Conservation (phyloP, 2,329 filamentous ascomycete species). For the Penicillium frequentans region DNA sequence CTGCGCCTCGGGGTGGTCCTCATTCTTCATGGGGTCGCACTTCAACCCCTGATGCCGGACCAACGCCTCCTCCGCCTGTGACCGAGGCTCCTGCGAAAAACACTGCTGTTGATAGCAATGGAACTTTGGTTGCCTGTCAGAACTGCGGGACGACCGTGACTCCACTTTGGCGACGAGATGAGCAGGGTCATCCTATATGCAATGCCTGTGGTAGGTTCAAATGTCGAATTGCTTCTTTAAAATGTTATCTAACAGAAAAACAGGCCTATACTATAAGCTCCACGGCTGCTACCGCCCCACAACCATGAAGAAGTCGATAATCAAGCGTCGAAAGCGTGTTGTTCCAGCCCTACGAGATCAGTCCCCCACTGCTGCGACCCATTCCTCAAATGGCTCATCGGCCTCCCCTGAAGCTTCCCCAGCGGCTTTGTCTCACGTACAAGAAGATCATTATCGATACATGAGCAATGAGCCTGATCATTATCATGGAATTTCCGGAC, state of each 20-base stretch:
- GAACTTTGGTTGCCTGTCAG: slow-evolving; percentile 83
- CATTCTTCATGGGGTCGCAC: slow-evolving; percentile 35
- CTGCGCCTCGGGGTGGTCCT: slow-evolving; percentile 55
- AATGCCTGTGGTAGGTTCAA: slow-evolving; percentile 87
- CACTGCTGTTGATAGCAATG: slow-evolving; percentile 26
- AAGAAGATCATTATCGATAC: slow-evolving; percentile 36
- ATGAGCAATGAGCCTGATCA: slow-evolving; percentile 37
- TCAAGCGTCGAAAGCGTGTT: slow-evolving; percentile 92
- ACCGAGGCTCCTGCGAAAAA: slow-evolving; percentile 26
- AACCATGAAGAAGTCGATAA: slow-evolving; percentile 98
- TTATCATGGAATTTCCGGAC: neutral
- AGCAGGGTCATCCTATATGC: slow-evolving; percentile 93
- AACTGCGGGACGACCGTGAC: slow-evolving; percentile 97
- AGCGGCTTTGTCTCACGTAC: slow-evolving; percentile 28
- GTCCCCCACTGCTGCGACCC: slow-evolving; percentile 41
- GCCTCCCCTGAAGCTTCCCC: slow-evolving; percentile 43
- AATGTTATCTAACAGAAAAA: slow-evolving; percentile 4
- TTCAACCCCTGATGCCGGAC: slow-evolving; percentile 28
- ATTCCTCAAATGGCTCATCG: slow-evolving; percentile 45
- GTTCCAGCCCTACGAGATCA: slow-evolving; percentile 69
- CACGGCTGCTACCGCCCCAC: slow-evolving; percentile 91
- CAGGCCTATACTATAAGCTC: slow-evolving; percentile 93
- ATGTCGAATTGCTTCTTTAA: neutral
- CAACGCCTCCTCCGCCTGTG: slow-evolving; percentile 18
- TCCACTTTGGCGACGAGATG: slow-evolving; percentile 90